Evolutionary conservation across 208 protist genomes (phyloP).

Genomic region (Leishmania gerbilli): DNA sequence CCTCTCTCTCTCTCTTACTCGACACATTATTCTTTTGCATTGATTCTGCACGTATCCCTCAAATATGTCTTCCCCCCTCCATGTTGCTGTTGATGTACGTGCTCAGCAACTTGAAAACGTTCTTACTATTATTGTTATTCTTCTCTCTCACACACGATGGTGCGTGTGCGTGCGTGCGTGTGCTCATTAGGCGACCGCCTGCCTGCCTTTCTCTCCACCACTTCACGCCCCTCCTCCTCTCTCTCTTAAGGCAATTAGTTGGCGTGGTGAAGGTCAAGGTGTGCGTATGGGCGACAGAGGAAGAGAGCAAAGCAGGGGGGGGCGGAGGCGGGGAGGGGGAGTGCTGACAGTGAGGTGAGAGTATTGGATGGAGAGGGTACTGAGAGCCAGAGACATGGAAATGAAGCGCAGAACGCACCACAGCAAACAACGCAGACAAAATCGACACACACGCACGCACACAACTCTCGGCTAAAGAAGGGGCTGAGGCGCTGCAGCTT

Average conservation of each 20-base stretch:
- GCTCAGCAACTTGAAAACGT: no score
- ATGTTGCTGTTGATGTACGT: no score
- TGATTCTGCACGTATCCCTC: no score
- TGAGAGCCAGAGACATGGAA: not conserved
- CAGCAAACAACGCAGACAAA: no score
- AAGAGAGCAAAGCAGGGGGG: not conserved
- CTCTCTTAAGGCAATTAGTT: not conserved
- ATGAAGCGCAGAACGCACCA: not conserved
- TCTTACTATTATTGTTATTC: no score
- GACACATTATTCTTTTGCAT: no score
- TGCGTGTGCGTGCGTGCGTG: not conserved
- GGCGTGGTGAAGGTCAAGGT: not conserved
- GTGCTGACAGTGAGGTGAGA: not conserved
- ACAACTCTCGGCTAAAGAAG: not conserved
- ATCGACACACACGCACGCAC: no score
- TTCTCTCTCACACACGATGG: no score
- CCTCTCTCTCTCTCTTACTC: no score
- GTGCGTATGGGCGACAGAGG: not conserved
- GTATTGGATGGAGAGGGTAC: not conserved
- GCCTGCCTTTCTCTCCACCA: not conserved
- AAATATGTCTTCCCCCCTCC: no score
- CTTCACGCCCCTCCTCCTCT: not conserved
- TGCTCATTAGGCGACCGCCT: not conserved
- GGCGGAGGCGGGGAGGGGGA: no score
- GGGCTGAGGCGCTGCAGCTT: no score